phyloP scores from a whole-genome alignment of 2,329 filamentous ascomycete species.

The Pseudogymnoascus verrucosus region DNA sequence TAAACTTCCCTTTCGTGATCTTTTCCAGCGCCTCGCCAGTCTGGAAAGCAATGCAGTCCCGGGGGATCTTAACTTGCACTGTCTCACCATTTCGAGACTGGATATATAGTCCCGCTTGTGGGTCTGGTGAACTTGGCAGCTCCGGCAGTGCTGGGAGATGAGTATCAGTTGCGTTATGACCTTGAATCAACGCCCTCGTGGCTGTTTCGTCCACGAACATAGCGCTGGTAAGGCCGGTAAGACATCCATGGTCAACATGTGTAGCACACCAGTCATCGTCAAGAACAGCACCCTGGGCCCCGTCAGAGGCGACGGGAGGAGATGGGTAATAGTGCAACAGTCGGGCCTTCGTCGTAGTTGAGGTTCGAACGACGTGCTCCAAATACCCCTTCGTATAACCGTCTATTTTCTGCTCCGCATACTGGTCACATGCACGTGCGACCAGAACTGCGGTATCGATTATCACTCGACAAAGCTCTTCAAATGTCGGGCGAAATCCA shows the following conservation, averaged over 20 bases:
- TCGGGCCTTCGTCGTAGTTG: conserved; percentile 82
- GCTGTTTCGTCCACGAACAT: conserved; percentile 84
- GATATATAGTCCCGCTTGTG: conserved; percentile 86
- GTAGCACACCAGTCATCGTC: conserved; percentile 94
- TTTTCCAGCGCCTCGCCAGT: conserved; percentile 86
- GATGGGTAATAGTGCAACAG: conserved; percentile 88
- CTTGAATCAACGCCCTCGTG: conserved; percentile 27
- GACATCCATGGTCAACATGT: conserved; percentile 83
- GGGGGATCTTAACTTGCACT: conserved; percentile 87
- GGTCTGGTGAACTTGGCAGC: conserved; percentile 68
- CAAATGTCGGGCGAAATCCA: conserved; percentile 65
- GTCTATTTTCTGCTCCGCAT: conserved; percentile 68
- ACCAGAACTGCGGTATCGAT: conserved; percentile 87
- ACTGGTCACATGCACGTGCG: conserved; percentile 81
- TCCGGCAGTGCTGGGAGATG: conserved; percentile 53
- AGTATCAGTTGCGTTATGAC: conserved; percentile 24
- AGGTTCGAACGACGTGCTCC: conserved; percentile 77
- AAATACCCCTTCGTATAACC: conserved; percentile 73
- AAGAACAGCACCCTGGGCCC: conserved; percentile 32
- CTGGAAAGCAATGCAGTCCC: conserved; percentile 90
- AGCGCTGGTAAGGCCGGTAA: conserved; percentile 87
- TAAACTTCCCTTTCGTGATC: conserved; percentile 86
- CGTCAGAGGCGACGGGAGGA: conserved; percentile 29
- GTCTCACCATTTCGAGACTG: conserved; percentile 72
- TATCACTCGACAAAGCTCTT: conserved; percentile 71